These are phyloP conservation scores for Fraxinus sp. DNA, from an alignment of 305 asterid species.

Conservation along the genomic window DNA sequence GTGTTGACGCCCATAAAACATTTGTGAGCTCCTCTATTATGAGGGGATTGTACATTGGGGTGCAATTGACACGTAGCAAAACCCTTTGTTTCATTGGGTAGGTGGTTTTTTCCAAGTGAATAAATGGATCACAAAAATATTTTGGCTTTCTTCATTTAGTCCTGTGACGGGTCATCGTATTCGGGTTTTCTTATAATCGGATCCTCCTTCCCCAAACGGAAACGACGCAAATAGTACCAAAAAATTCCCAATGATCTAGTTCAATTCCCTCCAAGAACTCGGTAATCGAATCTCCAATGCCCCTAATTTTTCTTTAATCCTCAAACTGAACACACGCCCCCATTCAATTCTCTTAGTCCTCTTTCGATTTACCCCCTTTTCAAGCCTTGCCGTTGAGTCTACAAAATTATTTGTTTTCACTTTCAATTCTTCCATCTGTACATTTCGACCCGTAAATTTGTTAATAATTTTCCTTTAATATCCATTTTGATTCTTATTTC, in stretches of 20 bases:
- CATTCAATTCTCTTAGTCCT: background rate
- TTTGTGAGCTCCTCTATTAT: no score
- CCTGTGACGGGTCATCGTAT: slow-evolving; percentile 4
- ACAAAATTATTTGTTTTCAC: slow-evolving; percentile 18
- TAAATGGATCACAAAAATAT: no score
- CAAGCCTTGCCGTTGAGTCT: background rate
- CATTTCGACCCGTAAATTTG: background rate
- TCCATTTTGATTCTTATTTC: background rate
- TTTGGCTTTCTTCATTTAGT: no score
- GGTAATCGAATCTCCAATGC: background rate
- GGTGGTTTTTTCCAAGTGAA: no score
- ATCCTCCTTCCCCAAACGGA: slow-evolving; percentile 22
- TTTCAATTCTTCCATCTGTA: slow-evolving; percentile 19
- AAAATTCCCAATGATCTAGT: slow-evolving; percentile 16
- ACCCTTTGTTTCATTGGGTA: no score
- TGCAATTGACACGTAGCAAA: no score
- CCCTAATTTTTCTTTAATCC: background rate
- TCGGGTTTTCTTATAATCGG: slow-evolving; percentile 11
- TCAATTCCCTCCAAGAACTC: background rate
- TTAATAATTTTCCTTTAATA: background rate
- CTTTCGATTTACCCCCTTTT: slow-evolving; percentile 19
- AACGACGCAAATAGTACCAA: background rate
- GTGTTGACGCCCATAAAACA: no score
- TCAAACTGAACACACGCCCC: background rate
- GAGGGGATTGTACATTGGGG: no score